Evolutionary conservation across 179 eudicot species (phyloP).

Genomic region (Camellia oleifera): DNA sequence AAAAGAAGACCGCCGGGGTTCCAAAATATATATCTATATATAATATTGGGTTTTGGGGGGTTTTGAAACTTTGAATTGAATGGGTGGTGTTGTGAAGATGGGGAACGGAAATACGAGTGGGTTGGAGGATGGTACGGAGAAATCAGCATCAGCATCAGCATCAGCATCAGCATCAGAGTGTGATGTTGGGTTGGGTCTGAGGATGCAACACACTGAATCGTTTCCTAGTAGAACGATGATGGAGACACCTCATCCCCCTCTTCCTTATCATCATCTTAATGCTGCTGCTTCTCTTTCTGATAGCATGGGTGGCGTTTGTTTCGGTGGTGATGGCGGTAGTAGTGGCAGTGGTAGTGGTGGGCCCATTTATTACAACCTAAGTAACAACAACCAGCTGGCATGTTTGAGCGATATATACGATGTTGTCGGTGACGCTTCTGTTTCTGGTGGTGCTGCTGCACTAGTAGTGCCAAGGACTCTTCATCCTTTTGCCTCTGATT

Average conservation of each 20-base stretch:
- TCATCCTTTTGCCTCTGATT: constrained; percentile 29
- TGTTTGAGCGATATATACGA: constrained; percentile 25
- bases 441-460: constrained; percentile 1
- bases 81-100: constrained; percentile 26
- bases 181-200: constrained; percentile 61
- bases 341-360: constrained; percentile 14
- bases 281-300: background rate
- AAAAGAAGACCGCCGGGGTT: background rate
- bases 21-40: background rate
- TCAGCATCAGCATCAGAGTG: constrained; percentile 19
- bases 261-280: constrained; percentile 1
- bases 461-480: constrained; percentile 25
- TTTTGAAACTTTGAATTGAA: background rate
- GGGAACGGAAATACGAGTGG: constrained; percentile 31
- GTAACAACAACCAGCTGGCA: constrained; percentile 13
- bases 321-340: constrained; percentile 12
- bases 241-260: constrained; percentile 22
- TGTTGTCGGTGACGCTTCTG: constrained; percentile 12
- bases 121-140: constrained; percentile 25
- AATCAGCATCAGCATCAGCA: constrained; percentile 18
- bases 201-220: constrained; percentile 32
- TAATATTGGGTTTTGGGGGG: background rate
- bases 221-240: constrained; percentile 21
- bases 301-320: constrained; percentile 3
- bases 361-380: constrained; percentile 20